These are phyloP conservation scores for Lachnellula willkommii DNA, from an alignment of 2,329 filamentous ascomycete species.

Conservation along the genomic window DNA sequence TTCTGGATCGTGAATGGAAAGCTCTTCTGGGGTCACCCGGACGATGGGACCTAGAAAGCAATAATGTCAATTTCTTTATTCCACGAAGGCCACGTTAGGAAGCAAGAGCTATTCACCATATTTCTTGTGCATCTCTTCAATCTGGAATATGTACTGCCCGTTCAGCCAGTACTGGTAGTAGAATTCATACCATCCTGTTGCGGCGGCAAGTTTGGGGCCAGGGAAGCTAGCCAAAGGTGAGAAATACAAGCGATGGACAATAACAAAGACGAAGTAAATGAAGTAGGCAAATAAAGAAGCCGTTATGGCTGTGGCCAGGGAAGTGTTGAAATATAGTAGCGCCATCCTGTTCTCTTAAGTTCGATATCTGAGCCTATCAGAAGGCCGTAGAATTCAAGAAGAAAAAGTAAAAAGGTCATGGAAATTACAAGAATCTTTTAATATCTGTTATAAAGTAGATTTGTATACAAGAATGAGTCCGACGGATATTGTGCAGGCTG, in stretches of 20 bases:
- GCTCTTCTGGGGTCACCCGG: constrained; percentile 34
- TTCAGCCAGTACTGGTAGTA: constrained; percentile 39
- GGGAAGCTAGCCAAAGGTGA: constrained; percentile 28
- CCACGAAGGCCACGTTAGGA: neutral
- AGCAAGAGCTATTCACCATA: constrained; percentile 31
- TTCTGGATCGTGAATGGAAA: constrained; percentile 32
- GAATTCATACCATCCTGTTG: constrained; percentile 20
- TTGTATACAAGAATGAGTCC: too few species aligned
- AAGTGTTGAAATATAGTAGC: neutral
- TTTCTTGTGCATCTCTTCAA: constrained; percentile 37
- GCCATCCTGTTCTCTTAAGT: too few species aligned
- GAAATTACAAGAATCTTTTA: too few species aligned
- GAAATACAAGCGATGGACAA: constrained; percentile 23
- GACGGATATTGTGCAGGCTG: too few species aligned
- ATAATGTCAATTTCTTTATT: neutral
- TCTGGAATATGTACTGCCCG: constrained; percentile 38
- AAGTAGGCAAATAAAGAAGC: neutral
- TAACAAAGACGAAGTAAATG: neutral
- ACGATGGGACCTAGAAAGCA: constrained; percentile 26
- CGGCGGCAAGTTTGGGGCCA: constrained; percentile 29
- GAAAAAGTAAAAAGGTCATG: too few species aligned
- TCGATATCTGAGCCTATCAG: too few species aligned
- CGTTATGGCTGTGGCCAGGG: neutral
- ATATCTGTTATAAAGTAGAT: too few species aligned
- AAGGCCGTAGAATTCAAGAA: too few species aligned